Evolutionary conservation across 2,329 filamentous ascomycete species (phyloP), one percentile per base, ranked within the genome.

Genomic region (Diaporthe nobilis): DNA sequence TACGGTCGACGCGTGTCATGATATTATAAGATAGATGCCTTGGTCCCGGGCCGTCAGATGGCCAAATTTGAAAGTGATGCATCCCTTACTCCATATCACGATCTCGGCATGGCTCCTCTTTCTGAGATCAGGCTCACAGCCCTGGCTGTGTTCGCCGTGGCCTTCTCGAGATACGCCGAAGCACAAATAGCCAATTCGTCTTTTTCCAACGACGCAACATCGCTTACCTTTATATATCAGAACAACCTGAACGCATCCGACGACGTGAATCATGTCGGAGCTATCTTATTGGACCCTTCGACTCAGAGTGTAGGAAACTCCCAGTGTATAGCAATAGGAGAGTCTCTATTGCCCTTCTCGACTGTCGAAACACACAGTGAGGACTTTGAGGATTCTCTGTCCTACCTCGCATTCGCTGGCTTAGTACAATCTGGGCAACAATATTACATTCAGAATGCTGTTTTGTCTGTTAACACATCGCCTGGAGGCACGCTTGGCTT

Each of bases 241-340:
- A 90, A 90, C 81, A 90, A 90, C 55, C 82, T 90, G 34, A 90
- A 90, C 78, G 83, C 82, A 10, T 87, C 87, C 0, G 88, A 90
- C 76, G 87, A 90, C 80, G 82, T 80, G 37, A 89, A 90, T 77
- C 88, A 90, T 78, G 82, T 88, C 25, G 86, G 88, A 15, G 88
- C 88, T 4, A 85, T 90, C 58, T 80, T 90, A 10, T 81, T 90
- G 57, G 88, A 88, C 73, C 81, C 85, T 4, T 81, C 86, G 67
- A 78, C 81, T 9, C 82, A 83, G 53, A 79, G 80, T 25, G 81
- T 83, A 65, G 87, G 85, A 37, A 80, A 81, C 0, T 80, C 83
- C 47, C 87, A 86, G n/a, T 90, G 88, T 77, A 81, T 81, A 15
- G 80, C 84, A 1, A 77, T 90, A 65, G 85, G 85, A n/a, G 88